Percentiles rank a stretch among this genome's conserved stretches.
Evolutionary conservation across 2,329 filamentous ascomycete species (phyloP).

Genomic region (Teratosphaeria gauchensis): DNA sequence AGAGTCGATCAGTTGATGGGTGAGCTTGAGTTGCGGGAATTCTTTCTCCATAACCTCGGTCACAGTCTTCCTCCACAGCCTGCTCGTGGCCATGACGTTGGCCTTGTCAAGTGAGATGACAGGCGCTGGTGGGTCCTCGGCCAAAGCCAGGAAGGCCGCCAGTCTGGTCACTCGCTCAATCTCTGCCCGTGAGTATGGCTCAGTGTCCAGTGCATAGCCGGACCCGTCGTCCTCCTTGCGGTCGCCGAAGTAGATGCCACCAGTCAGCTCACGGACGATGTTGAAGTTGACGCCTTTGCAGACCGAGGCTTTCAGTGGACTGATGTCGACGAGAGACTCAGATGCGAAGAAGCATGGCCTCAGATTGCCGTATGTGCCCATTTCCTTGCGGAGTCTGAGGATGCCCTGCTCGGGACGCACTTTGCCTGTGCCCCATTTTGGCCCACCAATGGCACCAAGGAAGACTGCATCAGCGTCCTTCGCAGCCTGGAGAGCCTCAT

Average conservation of each 20-base stretch:
- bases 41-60: conserved; percentile 76
- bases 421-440: conserved; percentile 84
- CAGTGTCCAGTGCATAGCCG: conserved; percentile 69
- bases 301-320: conserved; percentile 76
- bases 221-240: conserved; percentile 70
- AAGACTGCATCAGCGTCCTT: conserved; percentile 83
- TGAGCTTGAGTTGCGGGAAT: conserved; percentile 75
- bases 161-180: conserved; percentile 81
- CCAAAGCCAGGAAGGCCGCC: conserved; percentile 69
- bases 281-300: conserved; percentile 85
- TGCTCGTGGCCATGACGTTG: conserved; percentile 83
- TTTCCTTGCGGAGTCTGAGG: conserved; percentile 82
- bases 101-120: conserved; percentile 92
- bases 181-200: conserved; percentile 75
- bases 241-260: conserved; percentile 92
- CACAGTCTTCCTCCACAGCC: conserved; percentile 82
- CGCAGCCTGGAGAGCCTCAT: conserved; percentile 71
- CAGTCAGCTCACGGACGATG: conserved; percentile 84
- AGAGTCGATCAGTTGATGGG: conserved; percentile 87
- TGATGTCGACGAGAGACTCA: conserved; percentile 70
- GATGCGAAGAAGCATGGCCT: conserved; percentile 94
- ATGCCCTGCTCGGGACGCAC: conserved; percentile 90
- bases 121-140: conserved; percentile 62
- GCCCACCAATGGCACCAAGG: conserved; percentile 89
- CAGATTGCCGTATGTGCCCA: conserved; percentile 89